Evolutionary conservation across 2,329 filamentous ascomycete genomes (phyloP), one percentile per base, ranked within the genome.

Genomic region (Sporothrix dimorphospora): DNA sequence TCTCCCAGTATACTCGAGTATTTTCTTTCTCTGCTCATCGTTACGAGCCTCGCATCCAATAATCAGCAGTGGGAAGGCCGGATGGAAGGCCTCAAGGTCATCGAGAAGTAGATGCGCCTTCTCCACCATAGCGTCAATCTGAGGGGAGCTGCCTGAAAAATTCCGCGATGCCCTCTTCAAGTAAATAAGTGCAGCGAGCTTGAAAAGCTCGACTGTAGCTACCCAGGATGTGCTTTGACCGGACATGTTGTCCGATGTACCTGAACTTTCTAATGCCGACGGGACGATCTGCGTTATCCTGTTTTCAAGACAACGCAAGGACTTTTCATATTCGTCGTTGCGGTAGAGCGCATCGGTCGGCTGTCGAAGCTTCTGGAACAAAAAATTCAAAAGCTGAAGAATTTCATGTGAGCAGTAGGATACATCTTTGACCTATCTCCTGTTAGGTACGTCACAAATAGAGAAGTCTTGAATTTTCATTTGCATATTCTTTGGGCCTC

Each of bases 11-110:
- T 59, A 34, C 27, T 34, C 24, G 27, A 59, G 55, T 8, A 59
- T 59, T 16, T n/a, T 59, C 27, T 59, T 34, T 30, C 55, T 59
- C 55, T 59, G 55, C 16, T 59, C 55, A n/a, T 59, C 55, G 8
- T 19, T n/a, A 19, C 27, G 55, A 6, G 55, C 55, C 27, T 59
- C 55, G 12, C 55, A 59, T 14, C 55, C 55, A 38, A 59, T 38
- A 30, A 59, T 59, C 14, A 59, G 7, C 11, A 59, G 30, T 19
- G 27, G 24, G 27, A 59, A 59, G 1, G 55, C 14, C 14, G 55
- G 55, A 24, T 45, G 42, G 16, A 27, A 27, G 51, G 51, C 51
- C 14, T 59, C 27, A 4, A 38, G 14, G 6, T 4, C 27, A 30
- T n/a, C 30, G 1, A 59, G 12, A 19, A 59, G 27, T 8, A 16